Evolutionary conservation across 1,139 yeast genomes (phyloP).

Genomic region (Debaryomyces udenii): DNA sequence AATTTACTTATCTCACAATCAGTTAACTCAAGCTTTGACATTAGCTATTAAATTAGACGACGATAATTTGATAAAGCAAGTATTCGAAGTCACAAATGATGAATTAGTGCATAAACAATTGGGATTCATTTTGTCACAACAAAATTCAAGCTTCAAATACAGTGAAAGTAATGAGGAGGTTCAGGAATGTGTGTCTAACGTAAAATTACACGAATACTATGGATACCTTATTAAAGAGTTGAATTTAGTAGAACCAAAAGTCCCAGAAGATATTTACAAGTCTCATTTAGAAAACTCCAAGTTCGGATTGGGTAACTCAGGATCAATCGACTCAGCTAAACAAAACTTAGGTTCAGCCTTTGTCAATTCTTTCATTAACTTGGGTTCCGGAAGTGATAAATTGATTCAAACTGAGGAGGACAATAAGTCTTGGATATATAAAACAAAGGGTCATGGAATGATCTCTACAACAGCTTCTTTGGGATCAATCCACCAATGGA

Average conservation of each 20-base stretch:
- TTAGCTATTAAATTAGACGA: conserved; percentile 90
- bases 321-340: conserved; percentile 86
- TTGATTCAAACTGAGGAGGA: conserved; percentile 75
- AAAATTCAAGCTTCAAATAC: conserved; percentile 74
- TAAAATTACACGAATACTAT: conserved; percentile 77
- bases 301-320: conserved; percentile 57
- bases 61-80: conserved; percentile 73
- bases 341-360: conserved; percentile 95
- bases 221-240: conserved; percentile 81
- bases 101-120: conserved; percentile 80
- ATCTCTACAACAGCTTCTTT: conserved; percentile 91
- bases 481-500: conserved; percentile 93
- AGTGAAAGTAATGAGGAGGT: conserved; percentile 71
- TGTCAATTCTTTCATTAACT: conserved; percentile 87
- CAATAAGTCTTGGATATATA: conserved; percentile 81
- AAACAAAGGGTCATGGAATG: conserved; percentile 92
- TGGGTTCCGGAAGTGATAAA: conserved; percentile 89
- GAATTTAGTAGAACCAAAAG: conserved; percentile 84
- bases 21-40: conserved; percentile 86
- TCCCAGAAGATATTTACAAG: conserved; percentile 94
- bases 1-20: conserved; percentile 77
- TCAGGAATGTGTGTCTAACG: conserved; percentile 84
- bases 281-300: conserved; percentile 79
- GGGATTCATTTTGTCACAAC: conserved; percentile 87
- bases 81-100: conserved; percentile 76